Percentiles rank a stretch among this genome's conserved stretches.
Conservation (phyloP, 2,329 filamentous ascomycete genomes). For the Metarhizium robertsii region DNA sequence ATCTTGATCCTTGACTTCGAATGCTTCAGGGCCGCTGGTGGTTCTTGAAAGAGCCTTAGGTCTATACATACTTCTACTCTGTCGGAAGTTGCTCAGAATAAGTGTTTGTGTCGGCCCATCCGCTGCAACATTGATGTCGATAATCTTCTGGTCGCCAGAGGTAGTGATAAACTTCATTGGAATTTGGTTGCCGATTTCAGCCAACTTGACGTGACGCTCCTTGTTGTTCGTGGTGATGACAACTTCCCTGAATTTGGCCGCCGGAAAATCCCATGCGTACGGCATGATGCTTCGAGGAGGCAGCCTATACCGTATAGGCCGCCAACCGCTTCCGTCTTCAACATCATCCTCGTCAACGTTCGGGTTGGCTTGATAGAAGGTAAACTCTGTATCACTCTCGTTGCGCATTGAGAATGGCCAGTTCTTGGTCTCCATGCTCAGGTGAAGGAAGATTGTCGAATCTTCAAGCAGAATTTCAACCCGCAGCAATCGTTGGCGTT, state of each 20-base stretch:
- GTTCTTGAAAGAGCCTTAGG: conserved; percentile 41
- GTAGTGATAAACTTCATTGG: conserved; percentile 79
- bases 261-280: conserved; percentile 98
- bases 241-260: conserved; percentile 91
- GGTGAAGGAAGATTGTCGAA: conserved; percentile 85
- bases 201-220: conserved; percentile 85
- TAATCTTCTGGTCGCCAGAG: conserved; percentile 68
- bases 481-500: conserved; percentile 79
- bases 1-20: conserved; percentile 90
- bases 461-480: conserved; percentile 87
- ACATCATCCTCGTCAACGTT: conserved; percentile 84
- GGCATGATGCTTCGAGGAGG: conserved; percentile 97
- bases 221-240: conserved; percentile 47
- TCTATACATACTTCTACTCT: conserved; percentile 83
- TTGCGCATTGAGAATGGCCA: conserved; percentile 99
- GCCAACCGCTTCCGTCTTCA: conserved; percentile 80
- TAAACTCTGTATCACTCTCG: conserved; percentile 92
- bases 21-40: conserved; percentile 45
- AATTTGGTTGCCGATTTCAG: conserved; percentile 92
- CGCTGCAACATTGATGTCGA: conserved; percentile 93
- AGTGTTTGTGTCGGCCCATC: conserved; percentile 93
- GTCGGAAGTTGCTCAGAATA: conserved; percentile 87
- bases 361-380: conserved; percentile 91
- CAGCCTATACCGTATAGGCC: conserved; percentile 82
- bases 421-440: conserved; percentile 84